Evolutionary conservation across 2,329 filamentous ascomycete species (phyloP), one percentile per base, ranked within the genome.

Genomic region (Fusarium sp.): DNA sequence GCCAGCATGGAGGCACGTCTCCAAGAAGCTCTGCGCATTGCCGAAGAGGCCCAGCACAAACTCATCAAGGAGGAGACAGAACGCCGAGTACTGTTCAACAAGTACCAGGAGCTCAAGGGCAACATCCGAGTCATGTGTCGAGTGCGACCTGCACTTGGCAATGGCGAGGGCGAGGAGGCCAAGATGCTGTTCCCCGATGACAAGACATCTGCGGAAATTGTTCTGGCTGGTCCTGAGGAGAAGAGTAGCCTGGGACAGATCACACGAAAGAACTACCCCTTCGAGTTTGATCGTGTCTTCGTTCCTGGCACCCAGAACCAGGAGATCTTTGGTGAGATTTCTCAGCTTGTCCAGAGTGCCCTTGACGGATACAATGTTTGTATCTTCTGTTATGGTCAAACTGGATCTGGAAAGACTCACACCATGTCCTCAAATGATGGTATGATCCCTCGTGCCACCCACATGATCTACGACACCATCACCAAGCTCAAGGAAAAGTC

Each of bases 61-160:
- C 86, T 99, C 33, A 92, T 96, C 71, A 94, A 92, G 77, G 96
- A 98, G 79, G 96, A 99, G 83, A 96, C 93, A 2, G 86, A 97
- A 56, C 91, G 96, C 20, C 90, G 96, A 28, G 95, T 97, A 75
- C 88, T 99, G 0, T 97, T 98, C 85, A 98, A 98, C 82, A 96
- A 97, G 81, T 95, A 99, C 51, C 95, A 99, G 81, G 96, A 99
- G 79, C 89, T 99, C 67, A 98, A 97, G 82, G 96, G 96, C 77
- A 99, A 99, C 79, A 99, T 99, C 78, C 92, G 96, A 26, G 96
- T 99, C 74, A 99, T 99, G 90, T 98, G 95, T 79, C 91, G 96
- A 80, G 95, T 98, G 33, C 92, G 97, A 44, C 96, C 96, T 3
- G 85, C 92, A 0, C 85, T 93, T 28, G 86, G 85, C 30, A 75